Evolutionary conservation across 148 eudicot genomes (phyloP), one percentile per base, ranked within the genome.

Genomic region (Chenopodium formosanum): DNA sequence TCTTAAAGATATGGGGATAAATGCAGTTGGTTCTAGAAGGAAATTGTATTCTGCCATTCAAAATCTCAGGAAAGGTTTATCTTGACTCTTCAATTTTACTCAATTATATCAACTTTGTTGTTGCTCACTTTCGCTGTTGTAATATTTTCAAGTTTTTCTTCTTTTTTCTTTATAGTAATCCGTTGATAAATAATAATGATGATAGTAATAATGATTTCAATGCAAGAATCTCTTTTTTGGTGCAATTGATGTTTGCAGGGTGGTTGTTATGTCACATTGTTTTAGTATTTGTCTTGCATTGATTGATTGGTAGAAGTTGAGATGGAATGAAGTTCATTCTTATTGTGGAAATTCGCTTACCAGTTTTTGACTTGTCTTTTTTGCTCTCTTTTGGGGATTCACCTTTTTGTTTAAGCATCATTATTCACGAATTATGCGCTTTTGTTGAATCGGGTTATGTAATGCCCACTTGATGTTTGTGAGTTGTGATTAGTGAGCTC

Each of bases 1-100:
- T 87, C 92, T 92, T 16, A 92, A 90, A 79, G 97, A 92, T 79
- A 92, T 92, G 93, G 97, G 97, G 14, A 91, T 93, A 34, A 88
- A 83, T 84, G 97, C 93, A 0, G 90, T 93, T 72, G 94, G 97
- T 0, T 88, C 94, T 3, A 75, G 97, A 74, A 82, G 94, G 86
- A 93, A 93, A 79, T 79, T 93, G 80, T 90, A 69, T 29, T 69
- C 86, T n/a, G 89, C 94, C 0, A 92, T 92, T 78, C 87, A 70
- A 53, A 91, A 90, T 69, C 94, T 93, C 60, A 80, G 83, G 8
- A 86, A 90, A 83, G 87, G 86, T 4, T 86, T 84, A 34, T 87
- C 90, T 9, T 92, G 88, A 88, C 78, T 77, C 27, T 37, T 13
- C 16, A 32, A 29, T 53, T n/a, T 71, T 40, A 23, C n/a, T 31